Evolutionary conservation across 208 protist genomes (phyloP).

Genomic region (Eutreptiella sp.): DNA sequence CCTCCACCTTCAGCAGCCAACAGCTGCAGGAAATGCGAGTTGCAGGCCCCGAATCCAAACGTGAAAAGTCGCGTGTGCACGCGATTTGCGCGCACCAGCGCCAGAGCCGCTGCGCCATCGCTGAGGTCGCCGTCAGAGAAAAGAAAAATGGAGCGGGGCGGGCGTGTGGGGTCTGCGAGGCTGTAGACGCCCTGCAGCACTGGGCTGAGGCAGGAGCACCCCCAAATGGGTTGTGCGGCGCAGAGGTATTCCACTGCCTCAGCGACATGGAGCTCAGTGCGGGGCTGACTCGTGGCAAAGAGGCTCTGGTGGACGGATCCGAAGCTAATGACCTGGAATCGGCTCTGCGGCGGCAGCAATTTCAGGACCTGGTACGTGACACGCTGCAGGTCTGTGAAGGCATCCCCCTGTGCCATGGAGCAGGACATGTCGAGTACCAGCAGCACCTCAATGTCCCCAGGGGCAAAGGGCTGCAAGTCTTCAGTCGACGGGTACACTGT

Average conservation of each 20-base stretch:
- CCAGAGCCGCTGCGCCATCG: not conserved
- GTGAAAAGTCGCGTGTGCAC: constrained; percentile 14
- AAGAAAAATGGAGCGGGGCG: not conserved
- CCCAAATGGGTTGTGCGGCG: too few species aligned
- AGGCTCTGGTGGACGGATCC: too few species aligned
- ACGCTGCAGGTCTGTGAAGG: not conserved
- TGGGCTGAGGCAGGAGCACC: too few species aligned
- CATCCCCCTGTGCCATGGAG: constrained; percentile 28
- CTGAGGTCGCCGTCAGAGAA: constrained; percentile 25
- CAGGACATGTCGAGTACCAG: constrained; percentile 15
- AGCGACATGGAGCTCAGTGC: too few species aligned
- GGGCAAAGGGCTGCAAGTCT: not conserved
- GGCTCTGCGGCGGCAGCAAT: too few species aligned
- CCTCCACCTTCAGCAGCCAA: not conserved
- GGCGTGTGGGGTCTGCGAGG: too few species aligned
- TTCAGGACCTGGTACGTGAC: constrained; percentile 4
- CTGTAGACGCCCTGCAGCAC: too few species aligned
- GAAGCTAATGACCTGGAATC: constrained; percentile 27
- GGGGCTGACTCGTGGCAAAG: too few species aligned
- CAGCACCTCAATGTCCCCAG: constrained; percentile 13
- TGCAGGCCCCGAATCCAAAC: not conserved
- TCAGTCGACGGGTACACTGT: constrained; percentile 24
- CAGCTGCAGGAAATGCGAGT: not conserved
- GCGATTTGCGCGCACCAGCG: not conserved
- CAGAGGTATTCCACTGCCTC: too few species aligned